Conservation (phyloP, 2,329 filamentous ascomycete species). For the Pseudogymnoascus sp. region DNA sequence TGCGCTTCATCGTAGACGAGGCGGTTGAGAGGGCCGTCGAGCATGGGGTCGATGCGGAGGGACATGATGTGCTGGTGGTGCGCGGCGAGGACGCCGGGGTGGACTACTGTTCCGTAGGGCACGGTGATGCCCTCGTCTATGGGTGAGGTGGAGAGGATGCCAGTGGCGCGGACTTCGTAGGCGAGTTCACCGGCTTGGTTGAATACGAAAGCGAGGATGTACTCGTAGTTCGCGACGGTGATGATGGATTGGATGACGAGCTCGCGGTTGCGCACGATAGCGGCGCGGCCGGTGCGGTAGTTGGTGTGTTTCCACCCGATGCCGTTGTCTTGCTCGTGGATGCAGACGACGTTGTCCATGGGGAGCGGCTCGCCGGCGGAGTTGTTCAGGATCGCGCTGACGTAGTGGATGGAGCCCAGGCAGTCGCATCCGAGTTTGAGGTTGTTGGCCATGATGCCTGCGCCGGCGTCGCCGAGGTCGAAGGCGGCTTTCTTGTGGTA, state of each 20-base stretch:
- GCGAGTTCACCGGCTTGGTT: conserved; percentile 61
- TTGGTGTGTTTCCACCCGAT: conserved; percentile 66
- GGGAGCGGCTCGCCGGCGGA: conserved; percentile 50
- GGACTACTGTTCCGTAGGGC: conserved; percentile 61
- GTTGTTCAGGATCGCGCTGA: conserved; percentile 50
- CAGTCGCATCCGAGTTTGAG: conserved; percentile 65
- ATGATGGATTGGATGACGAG: conserved; percentile 64
- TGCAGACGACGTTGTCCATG: conserved; percentile 61
- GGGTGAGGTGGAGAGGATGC: conserved; percentile 60
- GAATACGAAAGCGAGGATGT: conserved; percentile 65
- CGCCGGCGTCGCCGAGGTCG: conserved; percentile 60
- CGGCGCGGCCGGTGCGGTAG: conserved; percentile 55
- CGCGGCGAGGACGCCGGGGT: conserved; percentile 59
- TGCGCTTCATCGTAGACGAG: conserved; percentile 53
- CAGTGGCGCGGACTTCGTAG: conserved; percentile 63
- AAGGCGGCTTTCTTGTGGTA: conserved; percentile 66
- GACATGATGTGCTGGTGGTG: conserved; percentile 76
- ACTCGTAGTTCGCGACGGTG: conserved; percentile 67
- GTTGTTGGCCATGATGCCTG: conserved; percentile 62
- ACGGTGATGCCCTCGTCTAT: conserved; percentile 59
- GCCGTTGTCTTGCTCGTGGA: conserved; percentile 64
- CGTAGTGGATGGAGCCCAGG: conserved; percentile 62
- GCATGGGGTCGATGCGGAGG: conserved; percentile 54
- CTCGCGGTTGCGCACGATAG: conserved; percentile 56
- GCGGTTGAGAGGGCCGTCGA: conserved; percentile 49